Evolutionary conservation across 2,329 filamentous ascomycete species (phyloP), one percentile per base, ranked within the genome.

Genomic region (Scolecobasidium constrictum): DNA sequence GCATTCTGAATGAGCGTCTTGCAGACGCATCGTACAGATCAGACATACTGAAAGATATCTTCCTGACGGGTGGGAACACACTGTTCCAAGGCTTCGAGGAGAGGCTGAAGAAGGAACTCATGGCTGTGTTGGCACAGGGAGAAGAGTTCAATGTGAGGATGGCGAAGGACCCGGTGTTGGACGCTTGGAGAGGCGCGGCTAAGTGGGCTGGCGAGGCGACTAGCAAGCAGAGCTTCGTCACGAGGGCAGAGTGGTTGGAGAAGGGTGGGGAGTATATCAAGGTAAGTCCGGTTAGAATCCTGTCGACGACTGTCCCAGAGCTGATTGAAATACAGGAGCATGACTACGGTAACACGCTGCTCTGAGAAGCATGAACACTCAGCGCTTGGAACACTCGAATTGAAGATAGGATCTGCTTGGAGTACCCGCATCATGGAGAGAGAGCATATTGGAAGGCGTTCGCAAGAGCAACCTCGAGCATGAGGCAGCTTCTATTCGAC

Each of bases 181-280:
- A 98, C 69, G 85, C 90, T 3, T 98, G 92, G 92, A 85, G 75
- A 61, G 92, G 92, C 5, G 92, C 92, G 1, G 90, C 92, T 11
- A 72, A 76, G 48, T 98, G 92, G 90, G 83, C 81, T 31, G 70
- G 72, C 1, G 57, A 68, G 22, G 70, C 71, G 16, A 67, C 71
- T 41, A 79, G 79, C 64, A 77, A 72, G 57, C 62, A 66, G 26
- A 77, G 78, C 4, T 81, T 78, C 47, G 74, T 98, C 34, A 83
- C 81, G 2, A 78, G 75, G 53, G 81, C 82, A 50, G 92, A 96
- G 63, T 98, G 86, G 64, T 61, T 77, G 52, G 92, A 98, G 69
- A 95, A 94, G 69, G 92, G 92, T 1, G 72, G 78, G 17, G 90
- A 96, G 53, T 96, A 96, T 67, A 74, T 96, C 59, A 94, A 94